Evolutionary conservation across 306 rosid species (phyloP), one percentile per base, ranked within the genome.

Genomic region (Corylus heterophylla): DNA sequence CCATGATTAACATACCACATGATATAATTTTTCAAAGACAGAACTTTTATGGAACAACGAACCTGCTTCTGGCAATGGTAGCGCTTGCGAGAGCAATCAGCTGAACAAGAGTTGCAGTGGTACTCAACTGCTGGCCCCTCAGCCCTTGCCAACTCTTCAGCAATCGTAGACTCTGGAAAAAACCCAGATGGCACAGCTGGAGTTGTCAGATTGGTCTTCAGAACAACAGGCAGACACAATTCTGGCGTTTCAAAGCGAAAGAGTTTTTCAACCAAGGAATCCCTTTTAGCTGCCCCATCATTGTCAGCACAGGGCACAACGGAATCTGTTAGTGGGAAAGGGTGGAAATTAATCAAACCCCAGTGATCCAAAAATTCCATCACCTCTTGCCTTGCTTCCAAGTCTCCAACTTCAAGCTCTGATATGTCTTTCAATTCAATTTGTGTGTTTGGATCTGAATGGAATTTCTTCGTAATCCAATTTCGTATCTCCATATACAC

Each of bases 41-140:
- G 8, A 71, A 55, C 25, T 71, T 14, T 63, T 56, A 52, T 29
- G 29, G 50, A 75, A 72, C 54, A 73, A 69, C 81, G 7, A 73
- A 94, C 98, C 97, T 90, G 96, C 92, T 94, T 94, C 90, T 94
- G 98, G 90, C 98, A 94, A 88, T 94, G 98, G 92, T 92, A 94
- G 29, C 98, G 98, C 82, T 92, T 92, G 84, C 94, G 96, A 75
- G 98, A 94, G 83, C 98, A 94, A 88, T 94, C 98, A 81, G 94
- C 96, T 35, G 97, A 87, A 85, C 98, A 94, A 45, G 97, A 94
- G 88, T 94, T 94, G 87, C 98, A 94, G 74, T 94, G 98, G 89
- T 92, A 94, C 92, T 93, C 98, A 75, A 93, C 92, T 81, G 88
- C 76, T 76, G 98, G 92, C 37, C 91, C 97, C 90, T 92, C 97